Conservation (phyloP, 2,329 filamentous ascomycete species). For the Harringtonia lauricola region DNA sequence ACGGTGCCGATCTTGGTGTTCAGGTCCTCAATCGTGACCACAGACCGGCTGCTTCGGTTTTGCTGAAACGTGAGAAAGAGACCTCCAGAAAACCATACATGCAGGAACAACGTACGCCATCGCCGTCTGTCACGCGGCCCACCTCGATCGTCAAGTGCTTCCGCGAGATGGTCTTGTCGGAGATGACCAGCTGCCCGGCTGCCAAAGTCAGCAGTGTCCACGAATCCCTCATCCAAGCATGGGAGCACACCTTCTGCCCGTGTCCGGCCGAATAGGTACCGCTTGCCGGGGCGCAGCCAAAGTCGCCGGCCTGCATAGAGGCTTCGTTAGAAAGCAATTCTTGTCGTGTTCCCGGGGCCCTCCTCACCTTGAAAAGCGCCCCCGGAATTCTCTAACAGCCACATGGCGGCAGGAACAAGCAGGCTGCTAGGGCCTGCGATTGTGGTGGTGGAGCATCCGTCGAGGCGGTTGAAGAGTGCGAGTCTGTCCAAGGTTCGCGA, state of each 20-base stretch:
- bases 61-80: constrained; percentile 29
- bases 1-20: constrained; percentile 76
- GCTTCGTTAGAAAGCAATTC: neutral
- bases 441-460: neutral
- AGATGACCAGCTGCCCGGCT: constrained; percentile 60
- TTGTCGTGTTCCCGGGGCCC: neutral
- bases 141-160: constrained; percentile 78
- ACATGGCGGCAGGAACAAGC: constrained; percentile 33
- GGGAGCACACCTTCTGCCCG: constrained; percentile 46
- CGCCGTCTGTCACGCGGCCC: constrained; percentile 49
- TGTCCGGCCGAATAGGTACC: constrained; percentile 77
- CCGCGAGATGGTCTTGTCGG: constrained; percentile 74
- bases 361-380: constrained; percentile 35
- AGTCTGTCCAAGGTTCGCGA: neutral
- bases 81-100: neutral
- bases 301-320: constrained; percentile 49
- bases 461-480: neutral
- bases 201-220: neutral
- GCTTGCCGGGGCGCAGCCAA: constrained; percentile 79
- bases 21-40: constrained; percentile 63
- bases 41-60: constrained; percentile 52
- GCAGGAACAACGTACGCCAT: constrained; percentile 42
- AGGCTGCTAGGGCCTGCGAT: neutral
- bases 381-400: constrained; percentile 50
- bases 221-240: neutral